These are phyloP conservation scores for Jaapia argillacea DNA, from an alignment of 768 basidiomycete species.

Conservation along the genomic window DNA sequence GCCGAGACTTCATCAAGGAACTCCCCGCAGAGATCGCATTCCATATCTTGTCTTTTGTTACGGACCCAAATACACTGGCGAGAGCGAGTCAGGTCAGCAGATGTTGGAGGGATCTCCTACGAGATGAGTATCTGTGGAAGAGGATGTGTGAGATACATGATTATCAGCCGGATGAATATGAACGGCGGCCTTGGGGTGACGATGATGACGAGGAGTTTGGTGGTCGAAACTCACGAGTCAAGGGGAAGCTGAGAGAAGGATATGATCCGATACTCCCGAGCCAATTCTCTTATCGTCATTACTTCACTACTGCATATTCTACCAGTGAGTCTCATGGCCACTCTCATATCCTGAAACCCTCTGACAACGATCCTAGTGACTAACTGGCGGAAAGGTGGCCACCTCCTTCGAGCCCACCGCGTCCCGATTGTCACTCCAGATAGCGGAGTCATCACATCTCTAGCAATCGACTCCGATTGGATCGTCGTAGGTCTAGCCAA, in stretches of 20 bases:
- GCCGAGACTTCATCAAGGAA: constrained; percentile 44
- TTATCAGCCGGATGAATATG: constrained; percentile 27
- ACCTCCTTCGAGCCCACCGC: constrained; percentile 56
- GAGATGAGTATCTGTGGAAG: constrained; percentile 78
- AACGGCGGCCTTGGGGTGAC: constrained; percentile 19
- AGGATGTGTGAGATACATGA: constrained; percentile 53
- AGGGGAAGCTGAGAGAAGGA: neutral
- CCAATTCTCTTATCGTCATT: neutral
- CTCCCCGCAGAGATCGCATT: constrained; percentile 54
- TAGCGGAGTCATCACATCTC: constrained; percentile 72
- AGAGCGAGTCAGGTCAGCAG: constrained; percentile 61
- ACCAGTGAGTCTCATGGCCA: neutral
- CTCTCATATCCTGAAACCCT: constrained; percentile 2
- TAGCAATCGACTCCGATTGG: constrained; percentile 76
- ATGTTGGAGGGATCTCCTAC: constrained; percentile 58
- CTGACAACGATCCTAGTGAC: constrained; percentile 36
- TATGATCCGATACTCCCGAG: neutral
- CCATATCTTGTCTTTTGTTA: constrained; percentile 66
- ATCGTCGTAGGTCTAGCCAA: constrained; percentile 87
- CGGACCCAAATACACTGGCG: constrained; percentile 63
- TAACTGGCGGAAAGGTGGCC: constrained; percentile 74
- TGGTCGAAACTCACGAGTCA: constrained; percentile 8
- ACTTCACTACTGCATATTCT: constrained; percentile 1
- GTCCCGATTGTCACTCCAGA: constrained; percentile 29
- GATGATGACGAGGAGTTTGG: constrained; percentile 23